Percentiles rank a stretch among this genome's conserved stretches.
Evolutionary conservation across 2,329 filamentous ascomycete genomes (phyloP).

Genomic region (Davidsoniella eucalypti): DNA sequence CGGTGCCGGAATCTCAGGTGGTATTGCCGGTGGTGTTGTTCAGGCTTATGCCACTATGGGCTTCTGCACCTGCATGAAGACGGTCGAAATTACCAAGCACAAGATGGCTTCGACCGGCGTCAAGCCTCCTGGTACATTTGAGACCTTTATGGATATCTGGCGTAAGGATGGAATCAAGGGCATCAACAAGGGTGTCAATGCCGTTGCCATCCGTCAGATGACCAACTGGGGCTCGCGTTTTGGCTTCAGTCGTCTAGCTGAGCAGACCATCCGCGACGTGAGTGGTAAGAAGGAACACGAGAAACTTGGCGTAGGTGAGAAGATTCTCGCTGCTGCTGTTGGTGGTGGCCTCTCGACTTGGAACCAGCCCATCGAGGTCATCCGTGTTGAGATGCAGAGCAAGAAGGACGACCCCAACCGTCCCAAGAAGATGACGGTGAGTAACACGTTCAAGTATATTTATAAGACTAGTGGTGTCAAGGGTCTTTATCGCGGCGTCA

Average conservation of each 20-base stretch:
- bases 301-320: constrained; percentile 66
- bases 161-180: constrained; percentile 81
- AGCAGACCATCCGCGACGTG: constrained; percentile 64
- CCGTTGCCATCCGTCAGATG: constrained; percentile 95
- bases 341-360: constrained; percentile 92
- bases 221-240: constrained; percentile 98
- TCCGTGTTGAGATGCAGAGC: constrained; percentile 99
- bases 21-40: constrained; percentile 85
- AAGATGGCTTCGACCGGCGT: constrained; percentile 74
- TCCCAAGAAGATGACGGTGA: constrained; percentile 97
- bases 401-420: constrained; percentile 96
- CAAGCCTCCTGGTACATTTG: constrained; percentile 78
- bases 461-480: constrained; percentile 75
- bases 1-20: constrained; percentile 71
- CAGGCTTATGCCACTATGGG: constrained; percentile 99
- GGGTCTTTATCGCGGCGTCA: constrained; percentile 89
- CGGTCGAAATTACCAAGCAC: constrained; percentile 97
- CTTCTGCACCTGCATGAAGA: constrained; percentile 99
- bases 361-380: constrained; percentile 99
- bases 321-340: constrained; percentile 70
- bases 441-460: constrained; percentile 73
- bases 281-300: constrained; percentile 67
- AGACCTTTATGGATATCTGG: constrained; percentile 96
- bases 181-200: constrained; percentile 98
- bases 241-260: constrained; percentile 79